A percentile compares a stretch with the other conserved stretches of the same genome.
phyloP scores from a whole-genome alignment of 139 green algal genomes.

The Chlorella sp. region DNA sequence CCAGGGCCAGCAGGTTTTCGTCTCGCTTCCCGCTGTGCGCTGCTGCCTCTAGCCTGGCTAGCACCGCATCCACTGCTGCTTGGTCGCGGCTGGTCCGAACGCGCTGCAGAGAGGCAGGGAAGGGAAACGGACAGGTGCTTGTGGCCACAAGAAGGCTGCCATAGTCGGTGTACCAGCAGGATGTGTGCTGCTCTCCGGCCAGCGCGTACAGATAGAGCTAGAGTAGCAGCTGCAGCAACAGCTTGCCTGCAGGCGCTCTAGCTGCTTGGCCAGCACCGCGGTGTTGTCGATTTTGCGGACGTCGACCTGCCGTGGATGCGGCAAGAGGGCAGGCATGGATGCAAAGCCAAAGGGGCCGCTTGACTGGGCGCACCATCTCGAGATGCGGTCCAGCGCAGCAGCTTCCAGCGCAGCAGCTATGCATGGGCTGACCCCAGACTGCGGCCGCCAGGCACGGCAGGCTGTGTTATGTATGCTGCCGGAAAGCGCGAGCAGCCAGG shows the following conservation, averaged over 20 bases:
- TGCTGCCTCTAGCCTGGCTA: slow-evolving; percentile 41
- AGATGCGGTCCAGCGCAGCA: no score
- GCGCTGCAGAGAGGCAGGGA: background rate
- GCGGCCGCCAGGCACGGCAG: no score
- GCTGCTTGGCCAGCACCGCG: slow-evolving; percentile 43
- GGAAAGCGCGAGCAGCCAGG: no score
- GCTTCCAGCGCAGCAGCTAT: no score
- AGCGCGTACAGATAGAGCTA: background rate
- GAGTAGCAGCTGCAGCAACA: background rate
- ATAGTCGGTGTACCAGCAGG: background rate
- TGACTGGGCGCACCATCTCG: no score
- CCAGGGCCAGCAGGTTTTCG: slow-evolving; percentile 66
- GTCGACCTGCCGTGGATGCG: slow-evolving; percentile 42
- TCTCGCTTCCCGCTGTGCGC: slow-evolving; percentile 29
- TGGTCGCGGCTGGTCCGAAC: slow-evolving; percentile 32
- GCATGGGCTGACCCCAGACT: no score
- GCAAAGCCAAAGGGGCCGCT: no score
- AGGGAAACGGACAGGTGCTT: background rate
- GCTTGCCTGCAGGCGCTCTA: slow-evolving; percentile 36
- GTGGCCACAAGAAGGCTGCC: background rate
- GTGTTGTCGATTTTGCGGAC: slow-evolving; percentile 71
- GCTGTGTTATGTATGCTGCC: no score
- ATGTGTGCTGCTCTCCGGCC: background rate
- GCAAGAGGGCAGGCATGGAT: no score
- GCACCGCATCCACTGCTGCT: slow-evolving; percentile 27